Conservation (phyloP, 1,284 basidiomycete species). For the Chondrostereum purpureum region DNA sequence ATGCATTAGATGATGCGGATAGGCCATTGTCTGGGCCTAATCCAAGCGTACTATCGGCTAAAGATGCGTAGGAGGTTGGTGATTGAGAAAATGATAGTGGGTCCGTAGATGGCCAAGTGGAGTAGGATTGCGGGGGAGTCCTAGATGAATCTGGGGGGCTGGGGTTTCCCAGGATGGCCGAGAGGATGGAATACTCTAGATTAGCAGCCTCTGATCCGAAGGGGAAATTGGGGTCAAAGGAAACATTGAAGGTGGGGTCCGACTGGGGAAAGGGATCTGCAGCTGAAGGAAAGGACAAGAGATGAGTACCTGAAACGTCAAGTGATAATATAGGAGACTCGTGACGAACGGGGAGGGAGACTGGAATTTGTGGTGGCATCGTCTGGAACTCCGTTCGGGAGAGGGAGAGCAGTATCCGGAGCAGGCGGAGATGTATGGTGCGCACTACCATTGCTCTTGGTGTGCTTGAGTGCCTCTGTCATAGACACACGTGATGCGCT, state of each 20-base stretch:
- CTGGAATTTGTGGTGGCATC: conserved; percentile 5
- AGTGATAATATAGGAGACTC: too few relatives aligned
- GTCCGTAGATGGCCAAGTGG: conserved; percentile 35
- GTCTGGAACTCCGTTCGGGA: conserved; percentile 19
- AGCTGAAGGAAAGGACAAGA: conserved; percentile 41
- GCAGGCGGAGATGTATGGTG: too few relatives aligned
- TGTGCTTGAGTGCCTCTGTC: conserved; percentile 56
- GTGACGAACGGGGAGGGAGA: not conserved
- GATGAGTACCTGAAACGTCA: conserved; percentile 14
- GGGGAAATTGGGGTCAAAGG: conserved; percentile 57
- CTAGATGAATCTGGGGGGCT: conserved; percentile 53
- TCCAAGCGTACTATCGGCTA: conserved; percentile 30
- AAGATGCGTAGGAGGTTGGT: conserved; percentile 25
- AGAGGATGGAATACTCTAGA: conserved; percentile 87
- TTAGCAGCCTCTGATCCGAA: conserved; percentile 87
- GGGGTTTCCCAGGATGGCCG: conserved; percentile 80
- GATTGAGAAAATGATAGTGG: conserved; percentile 37
- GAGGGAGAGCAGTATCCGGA: too few relatives aligned
- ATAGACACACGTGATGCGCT: conserved; percentile 33
- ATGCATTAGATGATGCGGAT: conserved; percentile 23
- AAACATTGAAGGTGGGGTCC: conserved; percentile 55
- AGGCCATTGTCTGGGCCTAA: conserved; percentile 20
- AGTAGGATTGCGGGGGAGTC: conserved; percentile 36
- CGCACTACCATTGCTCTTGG: conserved; percentile 37
- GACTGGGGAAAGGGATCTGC: not conserved